Evolutionary conservation across 495 filamentous ascomycete species (phyloP).

Genomic region (Penicillium verhagenii): DNA sequence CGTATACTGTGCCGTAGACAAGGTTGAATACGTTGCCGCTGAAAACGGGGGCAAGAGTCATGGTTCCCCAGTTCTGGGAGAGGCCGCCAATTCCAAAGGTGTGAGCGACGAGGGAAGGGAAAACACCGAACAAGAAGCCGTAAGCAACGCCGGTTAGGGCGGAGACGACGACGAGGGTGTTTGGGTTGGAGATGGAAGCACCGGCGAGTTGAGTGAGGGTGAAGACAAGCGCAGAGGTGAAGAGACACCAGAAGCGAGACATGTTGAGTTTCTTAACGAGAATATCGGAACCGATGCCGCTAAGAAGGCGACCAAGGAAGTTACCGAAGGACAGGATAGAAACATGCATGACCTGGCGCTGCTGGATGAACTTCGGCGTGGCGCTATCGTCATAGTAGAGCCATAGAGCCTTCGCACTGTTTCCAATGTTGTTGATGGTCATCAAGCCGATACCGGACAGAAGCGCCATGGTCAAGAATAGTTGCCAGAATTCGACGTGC

Average conservation of each 20-base stretch:
- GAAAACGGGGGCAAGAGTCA: constrained; percentile 84
- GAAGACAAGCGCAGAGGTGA: constrained; percentile 75
- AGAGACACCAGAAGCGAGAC: constrained; percentile 86
- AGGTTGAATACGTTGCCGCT: constrained; percentile 91
- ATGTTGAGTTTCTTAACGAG: constrained; percentile 75
- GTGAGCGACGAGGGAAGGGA: constrained; percentile 87
- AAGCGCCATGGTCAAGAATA: constrained; percentile 81
- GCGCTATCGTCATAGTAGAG: constrained; percentile 75
- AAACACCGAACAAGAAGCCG: constrained; percentile 93
- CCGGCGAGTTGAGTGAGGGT: constrained; percentile 77
- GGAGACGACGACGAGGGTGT: constrained; percentile 74
- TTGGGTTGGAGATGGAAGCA: constrained; percentile 74
- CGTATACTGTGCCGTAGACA: constrained; percentile 74
- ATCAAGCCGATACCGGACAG: constrained; percentile 92
- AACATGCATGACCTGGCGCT: constrained; percentile 87
- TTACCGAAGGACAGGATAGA: constrained; percentile 84
- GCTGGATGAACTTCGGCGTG: constrained; percentile 69
- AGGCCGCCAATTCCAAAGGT: constrained; percentile 89
- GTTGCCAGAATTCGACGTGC: constrained; percentile 81
- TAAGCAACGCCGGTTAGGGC: constrained; percentile 84
- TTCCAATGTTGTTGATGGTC: constrained; percentile 99
- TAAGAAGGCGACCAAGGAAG: constrained; percentile 71
- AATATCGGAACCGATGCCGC: constrained; percentile 80
- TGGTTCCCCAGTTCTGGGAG: constrained; percentile 89
- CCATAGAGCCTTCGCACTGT: constrained; percentile 81